Percentiles rank a stretch among this genome's conserved stretches.
These are phyloP conservation scores for Ormosia emarginata DNA, from an alignment of 306 rosid genomes.

Conservation along the genomic window DNA sequence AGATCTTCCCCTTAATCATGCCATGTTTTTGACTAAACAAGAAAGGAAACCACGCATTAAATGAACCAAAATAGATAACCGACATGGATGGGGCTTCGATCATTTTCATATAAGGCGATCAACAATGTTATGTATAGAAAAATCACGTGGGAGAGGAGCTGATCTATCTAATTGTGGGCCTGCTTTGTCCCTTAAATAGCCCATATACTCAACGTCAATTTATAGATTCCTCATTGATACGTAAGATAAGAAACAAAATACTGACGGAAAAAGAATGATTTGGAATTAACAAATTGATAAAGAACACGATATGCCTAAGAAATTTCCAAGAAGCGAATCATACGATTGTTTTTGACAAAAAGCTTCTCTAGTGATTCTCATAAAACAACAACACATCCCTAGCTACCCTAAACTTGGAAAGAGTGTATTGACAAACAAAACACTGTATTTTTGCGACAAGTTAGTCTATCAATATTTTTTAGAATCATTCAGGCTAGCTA, in stretches of 20 bases:
- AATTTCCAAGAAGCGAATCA: neutral
- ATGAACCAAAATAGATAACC: conserved; percentile 28
- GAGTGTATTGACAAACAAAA: neutral
- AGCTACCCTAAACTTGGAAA: neutral
- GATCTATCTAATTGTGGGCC: conserved; percentile 35
- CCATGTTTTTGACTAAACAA: conserved; percentile 11
- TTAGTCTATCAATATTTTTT: too few relatives aligned
- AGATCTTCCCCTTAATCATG: conserved; percentile 10
- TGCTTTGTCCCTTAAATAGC: conserved; percentile 37
- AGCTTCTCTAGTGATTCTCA: neutral
- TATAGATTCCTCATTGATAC: neutral
- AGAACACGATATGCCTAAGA: neutral
- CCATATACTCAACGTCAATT: conserved; percentile 2
- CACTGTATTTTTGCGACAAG: neutral
- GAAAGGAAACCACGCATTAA: conserved; percentile 25
- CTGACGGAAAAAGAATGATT: conserved; percentile 21
- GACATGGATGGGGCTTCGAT: conserved; percentile 33
- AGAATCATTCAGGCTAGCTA: too few relatives aligned
- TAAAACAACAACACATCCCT: neutral
- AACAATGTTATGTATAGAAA: conserved; percentile 5
- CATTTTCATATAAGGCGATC: conserved; percentile 21
- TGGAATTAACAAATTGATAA: neutral
- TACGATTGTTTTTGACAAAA: neutral
- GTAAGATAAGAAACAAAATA: neutral
- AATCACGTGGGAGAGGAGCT: conserved; percentile 32